Evolutionary conservation across 148 eudicot genomes (phyloP).

Genomic region (Cornus florida): DNA sequence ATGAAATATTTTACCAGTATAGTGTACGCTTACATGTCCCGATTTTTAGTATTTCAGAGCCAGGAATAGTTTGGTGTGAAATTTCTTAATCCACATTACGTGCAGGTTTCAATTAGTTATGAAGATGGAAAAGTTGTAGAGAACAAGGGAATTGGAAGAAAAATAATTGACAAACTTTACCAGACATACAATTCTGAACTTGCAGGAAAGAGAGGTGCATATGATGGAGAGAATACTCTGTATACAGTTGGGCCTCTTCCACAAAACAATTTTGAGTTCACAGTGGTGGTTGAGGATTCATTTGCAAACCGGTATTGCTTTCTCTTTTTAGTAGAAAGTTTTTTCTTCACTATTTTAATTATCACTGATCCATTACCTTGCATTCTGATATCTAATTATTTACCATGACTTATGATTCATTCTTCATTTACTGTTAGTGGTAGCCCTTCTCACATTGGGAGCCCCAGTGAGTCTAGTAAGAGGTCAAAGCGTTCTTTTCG

Average conservation of each 20-base stretch:
- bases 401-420: background rate
- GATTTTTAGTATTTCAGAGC: background rate
- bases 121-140: conserved; percentile 54
- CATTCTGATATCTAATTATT: background rate
- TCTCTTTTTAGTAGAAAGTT: background rate
- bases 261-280: conserved; percentile 44
- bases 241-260: conserved; percentile 74
- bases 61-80: background rate
- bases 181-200: conserved; percentile 53
- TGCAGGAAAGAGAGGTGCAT: conserved; percentile 48
- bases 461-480: conserved; percentile 42
- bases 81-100: background rate
- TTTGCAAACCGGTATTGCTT: conserved; percentile 49
- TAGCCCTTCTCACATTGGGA: conserved; percentile 18
- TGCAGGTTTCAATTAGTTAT: conserved; percentile 66
- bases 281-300: conserved; percentile 59
- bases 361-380: background rate
- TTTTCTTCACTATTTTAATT: background rate
- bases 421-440: background rate
- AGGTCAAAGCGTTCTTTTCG: conserved; percentile 52
- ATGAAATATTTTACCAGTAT: conserved; percentile 64
- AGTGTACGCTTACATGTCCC: conserved; percentile 37
- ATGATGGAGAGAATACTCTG: conserved; percentile 73
- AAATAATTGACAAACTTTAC: conserved; percentile 52
- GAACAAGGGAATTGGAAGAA: conserved; percentile 52